A percentile compares a stretch with the other conserved stretches of the same genome.
Conservation (phyloP, 2,329 filamentous ascomycete species). For the Calonectria ilicicola region DNA sequence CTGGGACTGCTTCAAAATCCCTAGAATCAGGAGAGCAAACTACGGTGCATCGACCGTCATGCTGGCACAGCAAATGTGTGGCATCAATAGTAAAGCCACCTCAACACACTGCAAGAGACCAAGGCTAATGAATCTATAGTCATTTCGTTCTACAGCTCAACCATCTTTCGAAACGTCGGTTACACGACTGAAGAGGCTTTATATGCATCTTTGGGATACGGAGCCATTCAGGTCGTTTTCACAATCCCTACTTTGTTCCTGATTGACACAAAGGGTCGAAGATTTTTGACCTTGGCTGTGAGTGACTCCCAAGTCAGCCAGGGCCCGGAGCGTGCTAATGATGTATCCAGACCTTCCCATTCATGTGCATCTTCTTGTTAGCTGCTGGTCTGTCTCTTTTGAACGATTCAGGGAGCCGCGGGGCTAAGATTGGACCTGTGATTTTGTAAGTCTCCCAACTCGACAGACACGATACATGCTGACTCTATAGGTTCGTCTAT, state of each 20-base stretch:
- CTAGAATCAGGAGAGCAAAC: slow-evolving; percentile 77
- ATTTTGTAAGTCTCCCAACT: slow-evolving; percentile 30
- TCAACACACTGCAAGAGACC: fast-evolving
- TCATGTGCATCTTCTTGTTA: slow-evolving; percentile 48
- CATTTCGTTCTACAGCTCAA: slow-evolving; percentile 46
- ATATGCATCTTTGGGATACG: slow-evolving; percentile 47
- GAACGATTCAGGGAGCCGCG: slow-evolving; percentile 35
- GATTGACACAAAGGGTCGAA: slow-evolving; percentile 41
- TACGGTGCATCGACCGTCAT: slow-evolving; percentile 83
- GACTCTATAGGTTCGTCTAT: slow-evolving; percentile 46
- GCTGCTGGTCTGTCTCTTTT: slow-evolving; percentile 48
- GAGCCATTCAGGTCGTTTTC: slow-evolving; percentile 46
- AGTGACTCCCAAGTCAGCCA: neutral
- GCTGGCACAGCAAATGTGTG: slow-evolving; percentile 72
- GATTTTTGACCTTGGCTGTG: slow-evolving; percentile 37
- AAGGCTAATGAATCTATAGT: slow-evolving; percentile 22
- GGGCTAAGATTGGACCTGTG: slow-evolving; percentile 44
- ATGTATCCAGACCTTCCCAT: slow-evolving; percentile 45
- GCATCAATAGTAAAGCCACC: slow-evolving; percentile 38
- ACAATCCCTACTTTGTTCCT: slow-evolving; percentile 45
- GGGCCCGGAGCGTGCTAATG: neutral
- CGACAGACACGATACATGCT: neutral
- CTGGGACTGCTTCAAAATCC: slow-evolving; percentile 72
- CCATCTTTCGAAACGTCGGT: slow-evolving; percentile 41
- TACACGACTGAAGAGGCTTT: slow-evolving; percentile 43